A percentile compares a stretch with the other conserved stretches of the same genome.
These are phyloP conservation scores for Dunaliella sp. DNA, from an alignment of 139 green algal species.

Conservation along the genomic window DNA sequence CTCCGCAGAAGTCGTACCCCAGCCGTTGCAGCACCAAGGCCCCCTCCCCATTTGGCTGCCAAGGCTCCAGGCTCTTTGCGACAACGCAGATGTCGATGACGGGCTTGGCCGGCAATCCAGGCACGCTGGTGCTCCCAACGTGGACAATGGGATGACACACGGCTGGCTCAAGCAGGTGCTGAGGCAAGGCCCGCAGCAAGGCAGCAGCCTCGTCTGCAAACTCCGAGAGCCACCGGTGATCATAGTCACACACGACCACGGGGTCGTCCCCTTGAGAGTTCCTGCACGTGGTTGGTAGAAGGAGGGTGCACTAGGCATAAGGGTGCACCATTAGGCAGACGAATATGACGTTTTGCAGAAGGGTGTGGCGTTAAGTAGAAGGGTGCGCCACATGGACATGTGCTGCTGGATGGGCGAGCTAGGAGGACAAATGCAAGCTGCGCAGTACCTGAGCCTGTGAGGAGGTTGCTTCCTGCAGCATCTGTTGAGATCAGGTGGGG, in stretches of 20 bases:
- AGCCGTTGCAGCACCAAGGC: not conserved
- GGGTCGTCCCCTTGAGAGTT: not conserved
- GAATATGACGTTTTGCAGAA: too few species aligned
- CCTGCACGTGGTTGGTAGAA: not conserved
- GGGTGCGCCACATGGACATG: not conserved
- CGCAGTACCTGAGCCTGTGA: not conserved
- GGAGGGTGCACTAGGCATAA: too few species aligned
- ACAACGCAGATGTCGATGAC: not conserved
- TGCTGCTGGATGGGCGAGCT: not conserved
- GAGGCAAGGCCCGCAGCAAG: not conserved
- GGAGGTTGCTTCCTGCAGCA: not conserved
- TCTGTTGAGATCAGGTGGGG: not conserved
- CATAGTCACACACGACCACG: not conserved
- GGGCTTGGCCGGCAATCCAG: not conserved
- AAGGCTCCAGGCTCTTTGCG: not conserved
- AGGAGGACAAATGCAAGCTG: not conserved
- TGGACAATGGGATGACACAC: not conserved
- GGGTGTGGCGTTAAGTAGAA: too few species aligned
- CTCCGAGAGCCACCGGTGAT: not conserved
- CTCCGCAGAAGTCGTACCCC: not conserved
- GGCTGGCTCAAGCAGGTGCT: not conserved
- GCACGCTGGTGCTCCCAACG: not conserved
- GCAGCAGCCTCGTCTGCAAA: not conserved
- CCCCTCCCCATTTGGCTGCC: not conserved
- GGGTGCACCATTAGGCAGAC: too few species aligned